Percentiles rank a stretch among this genome's conserved stretches.
Evolutionary conservation across 768 basidiomycete species (phyloP).

Genomic region (Gloeopeniophorella convolvens): DNA sequence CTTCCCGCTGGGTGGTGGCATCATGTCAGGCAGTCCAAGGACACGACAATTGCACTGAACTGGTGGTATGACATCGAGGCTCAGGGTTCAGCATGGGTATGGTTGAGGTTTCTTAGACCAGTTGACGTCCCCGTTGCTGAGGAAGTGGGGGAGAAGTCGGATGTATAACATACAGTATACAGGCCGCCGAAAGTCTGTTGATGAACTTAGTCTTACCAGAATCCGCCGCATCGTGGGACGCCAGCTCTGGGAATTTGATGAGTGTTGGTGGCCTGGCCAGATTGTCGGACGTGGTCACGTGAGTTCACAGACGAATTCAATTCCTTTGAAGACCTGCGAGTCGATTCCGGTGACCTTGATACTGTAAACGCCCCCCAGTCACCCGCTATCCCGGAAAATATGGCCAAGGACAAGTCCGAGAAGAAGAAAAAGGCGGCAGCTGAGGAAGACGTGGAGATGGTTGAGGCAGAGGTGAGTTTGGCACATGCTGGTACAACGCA

Average conservation of each 20-base stretch:
- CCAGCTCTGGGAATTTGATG: no score
- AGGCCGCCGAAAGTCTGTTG: no score
- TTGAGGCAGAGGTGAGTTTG: conserved; percentile 33
- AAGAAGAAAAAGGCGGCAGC: conserved; percentile 56
- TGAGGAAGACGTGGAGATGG: conserved; percentile 51
- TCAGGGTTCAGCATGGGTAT: conserved; percentile 63
- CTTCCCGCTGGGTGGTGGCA: conserved; percentile 97
- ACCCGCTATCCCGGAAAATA: no score
- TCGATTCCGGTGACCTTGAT: no score
- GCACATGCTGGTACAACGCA: conserved; percentile 7
- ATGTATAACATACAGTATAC: no score
- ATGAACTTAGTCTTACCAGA: no score
- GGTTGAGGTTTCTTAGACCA: conserved; percentile 53
- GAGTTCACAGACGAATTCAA: no score
- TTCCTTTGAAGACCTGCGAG: no score
- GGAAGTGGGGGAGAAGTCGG: conserved; percentile 5
- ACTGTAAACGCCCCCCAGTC: no score
- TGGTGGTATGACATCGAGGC: conserved; percentile 89
- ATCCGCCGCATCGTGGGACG: no score
- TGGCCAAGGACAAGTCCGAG: conserved; percentile 73
- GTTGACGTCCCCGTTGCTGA: neutral
- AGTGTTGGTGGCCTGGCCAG: no score
- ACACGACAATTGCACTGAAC: conserved; percentile 65
- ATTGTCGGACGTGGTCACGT: no score
- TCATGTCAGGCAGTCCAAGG: conserved; percentile 66